These are phyloP conservation scores for Westerdykella sp. DNA, from an alignment of 2,329 filamentous ascomycete genomes.

Conservation along the genomic window DNA sequence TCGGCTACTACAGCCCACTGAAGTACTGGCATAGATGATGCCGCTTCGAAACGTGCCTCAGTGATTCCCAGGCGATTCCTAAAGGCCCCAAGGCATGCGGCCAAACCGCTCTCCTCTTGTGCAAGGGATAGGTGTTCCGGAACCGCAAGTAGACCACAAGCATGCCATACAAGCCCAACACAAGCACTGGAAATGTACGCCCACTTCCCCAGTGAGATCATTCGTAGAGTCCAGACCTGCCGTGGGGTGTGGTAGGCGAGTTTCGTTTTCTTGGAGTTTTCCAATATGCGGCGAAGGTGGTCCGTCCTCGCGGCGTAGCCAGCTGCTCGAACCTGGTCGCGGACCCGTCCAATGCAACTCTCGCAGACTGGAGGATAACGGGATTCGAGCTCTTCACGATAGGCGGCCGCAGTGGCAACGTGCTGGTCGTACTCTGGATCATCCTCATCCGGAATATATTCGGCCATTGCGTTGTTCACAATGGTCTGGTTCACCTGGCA, in stretches of 20 bases:
- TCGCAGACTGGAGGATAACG: conserved; percentile 86
- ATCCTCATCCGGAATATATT: conserved; percentile 64
- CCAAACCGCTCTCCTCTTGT: conserved; percentile 8
- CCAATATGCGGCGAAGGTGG: conserved; percentile 67
- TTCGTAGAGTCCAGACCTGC: conserved; percentile 40
- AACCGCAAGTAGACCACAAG: conserved; percentile 16
- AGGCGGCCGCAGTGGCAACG: conserved; percentile 63
- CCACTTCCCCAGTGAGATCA: conserved; percentile 41
- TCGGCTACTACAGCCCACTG: conserved; percentile 43
- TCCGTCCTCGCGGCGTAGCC: conserved; percentile 82
- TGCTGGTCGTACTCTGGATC: conserved; percentile 65
- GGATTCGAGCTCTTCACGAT: conserved; percentile 66
- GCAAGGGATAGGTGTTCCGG: conserved; percentile 7
- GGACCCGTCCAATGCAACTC: conserved; percentile 69
- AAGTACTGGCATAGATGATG: conserved; percentile 12
- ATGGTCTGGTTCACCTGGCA: conserved; percentile 88
- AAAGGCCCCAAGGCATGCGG: conserved; percentile 19
- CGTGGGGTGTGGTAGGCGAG: conserved; percentile 25
- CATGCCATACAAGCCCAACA: conserved; percentile 34
- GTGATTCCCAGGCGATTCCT: conserved; percentile 14
- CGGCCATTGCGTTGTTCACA: conserved; percentile 66
- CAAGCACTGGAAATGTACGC: conserved; percentile 38
- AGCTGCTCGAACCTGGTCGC: conserved; percentile 61
- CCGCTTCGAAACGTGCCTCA: conserved; percentile 23
- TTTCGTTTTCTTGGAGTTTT: conserved; percentile 43